phyloP scores from a whole-genome alignment of 441 rosid genomes.

The Breynia disticha region DNA sequence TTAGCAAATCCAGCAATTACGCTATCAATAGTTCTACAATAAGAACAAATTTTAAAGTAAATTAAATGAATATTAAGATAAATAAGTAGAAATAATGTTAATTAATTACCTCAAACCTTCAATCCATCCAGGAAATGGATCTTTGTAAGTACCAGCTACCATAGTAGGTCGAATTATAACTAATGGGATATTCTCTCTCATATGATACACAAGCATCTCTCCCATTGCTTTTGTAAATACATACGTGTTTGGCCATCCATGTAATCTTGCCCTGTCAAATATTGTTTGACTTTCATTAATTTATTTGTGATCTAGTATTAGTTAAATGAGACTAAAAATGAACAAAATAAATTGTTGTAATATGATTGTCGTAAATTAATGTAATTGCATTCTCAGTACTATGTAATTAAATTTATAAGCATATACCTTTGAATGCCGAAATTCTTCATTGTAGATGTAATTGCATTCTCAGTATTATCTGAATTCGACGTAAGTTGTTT shows the following conservation, averaged over 20 bases:
- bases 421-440: slow-evolving; percentile 52
- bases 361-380: too few species aligned
- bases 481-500: slow-evolving; percentile 11
- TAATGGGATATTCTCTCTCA: slow-evolving; percentile 19
- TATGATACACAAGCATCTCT: slow-evolving; percentile 31
- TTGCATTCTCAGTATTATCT: slow-evolving; percentile 10
- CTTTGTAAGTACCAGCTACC: slow-evolving; percentile 30
- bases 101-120: slow-evolving; percentile 34
- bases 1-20: slow-evolving; percentile 56
- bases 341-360: too few species aligned
- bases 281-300: background rate
- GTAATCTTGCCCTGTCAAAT: slow-evolving; percentile 28
- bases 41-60: background rate
- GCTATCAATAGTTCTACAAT: slow-evolving; percentile 71
- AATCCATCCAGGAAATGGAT: slow-evolving; percentile 48
- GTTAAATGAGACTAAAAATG: too few species aligned
- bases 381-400: too few species aligned
- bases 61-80: background rate
- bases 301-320: background rate
- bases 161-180: slow-evolving; percentile 39
- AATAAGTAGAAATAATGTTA: background rate
- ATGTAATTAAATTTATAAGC: too few species aligned
- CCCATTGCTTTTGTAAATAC: slow-evolving; percentile 54
- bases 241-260: slow-evolving; percentile 57
- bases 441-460: slow-evolving; percentile 44